Evolutionary conservation across 2,329 filamentous ascomycete species (phyloP).

Genomic region (Scedosporium boydii): DNA sequence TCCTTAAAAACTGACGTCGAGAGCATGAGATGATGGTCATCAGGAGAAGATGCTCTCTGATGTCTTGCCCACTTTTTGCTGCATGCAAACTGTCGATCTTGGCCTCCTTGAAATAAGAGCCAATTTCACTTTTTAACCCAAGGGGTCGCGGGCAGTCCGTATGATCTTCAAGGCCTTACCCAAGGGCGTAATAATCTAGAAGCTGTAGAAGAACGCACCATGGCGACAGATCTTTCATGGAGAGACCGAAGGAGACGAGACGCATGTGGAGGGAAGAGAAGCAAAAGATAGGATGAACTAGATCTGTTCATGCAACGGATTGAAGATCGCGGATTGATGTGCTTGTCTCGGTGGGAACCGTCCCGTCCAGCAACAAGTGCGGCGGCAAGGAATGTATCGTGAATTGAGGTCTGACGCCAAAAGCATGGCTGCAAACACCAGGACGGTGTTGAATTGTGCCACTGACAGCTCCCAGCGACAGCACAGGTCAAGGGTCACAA

Average conservation of each 20-base stretch:
- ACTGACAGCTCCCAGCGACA: no score
- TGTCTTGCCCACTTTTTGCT: neutral
- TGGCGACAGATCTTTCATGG: neutral
- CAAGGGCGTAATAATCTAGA: neutral
- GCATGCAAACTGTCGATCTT: slow-evolving; percentile 1
- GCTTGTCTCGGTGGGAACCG: neutral
- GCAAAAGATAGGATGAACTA: slow-evolving; percentile 3
- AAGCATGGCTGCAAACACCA: no score
- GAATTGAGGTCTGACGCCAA: neutral
- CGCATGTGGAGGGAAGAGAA: neutral
- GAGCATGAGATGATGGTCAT: no score
- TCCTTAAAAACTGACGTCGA: no score
- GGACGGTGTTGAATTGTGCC: no score
- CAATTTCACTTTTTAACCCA: neutral
- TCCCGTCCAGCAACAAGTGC: neutral
- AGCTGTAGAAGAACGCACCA: neutral
- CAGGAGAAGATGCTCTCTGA: neutral
- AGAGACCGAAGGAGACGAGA: neutral
- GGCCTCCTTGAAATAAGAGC: neutral
- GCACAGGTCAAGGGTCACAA: no score
- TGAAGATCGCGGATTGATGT: neutral
- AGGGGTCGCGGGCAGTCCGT: neutral
- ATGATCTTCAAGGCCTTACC: neutral
- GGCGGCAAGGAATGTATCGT: neutral
- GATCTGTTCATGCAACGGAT: slow-evolving; percentile 2